Evolutionary conservation across 345 rosid genomes (phyloP), one percentile per base, ranked within the genome.

Genomic region (Arabis hirsuta): DNA sequence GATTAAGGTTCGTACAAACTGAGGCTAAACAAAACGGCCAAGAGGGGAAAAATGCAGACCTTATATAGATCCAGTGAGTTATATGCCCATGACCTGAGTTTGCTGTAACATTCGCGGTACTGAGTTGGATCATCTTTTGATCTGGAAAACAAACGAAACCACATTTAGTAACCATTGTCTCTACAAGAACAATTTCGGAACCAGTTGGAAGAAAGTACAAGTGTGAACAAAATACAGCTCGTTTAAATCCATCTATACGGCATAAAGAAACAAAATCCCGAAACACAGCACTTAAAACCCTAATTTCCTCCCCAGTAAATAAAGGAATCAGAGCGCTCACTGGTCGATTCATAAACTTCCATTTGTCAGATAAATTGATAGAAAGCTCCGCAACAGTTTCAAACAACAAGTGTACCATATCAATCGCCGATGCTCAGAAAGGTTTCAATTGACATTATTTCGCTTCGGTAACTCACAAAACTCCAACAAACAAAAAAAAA

Each of bases 31-130:
- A 38, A 39, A 50, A 26, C 12, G 1, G 13, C 45, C 13, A 19
- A 6, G 38, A 34, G 8, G 1, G 32, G 26, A 12, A 24, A 36
- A 5, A 76, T 4, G 5, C 14, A 19, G 39, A 89, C 99, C 96
- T 87, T 95, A 81, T 95, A 95, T 32, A 81, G 77, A 85, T 95
- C 99, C 56, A 95, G 83, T 48, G 97, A 95, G 55, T 82, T 77
- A 73, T 87, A 83, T 1, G 90, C 78, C 97, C 99, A 91, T 2
- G 93, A 80, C 83, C 99, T 85, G 44, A 95, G 85, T 69, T 86
- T 91, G 78, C 85, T 82, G 72, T 95, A 95, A 63, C 85, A 83
- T 4, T 95, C 89, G 67, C 83, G 83, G 80, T 88, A 95, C 24
- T 80, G 72, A 12, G 80, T 82, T 1, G 91, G 90, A 55, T 80